Evolutionary conservation across 2,329 filamentous ascomycete genomes (phyloP).

Genomic region (Monosporascus sp.): DNA sequence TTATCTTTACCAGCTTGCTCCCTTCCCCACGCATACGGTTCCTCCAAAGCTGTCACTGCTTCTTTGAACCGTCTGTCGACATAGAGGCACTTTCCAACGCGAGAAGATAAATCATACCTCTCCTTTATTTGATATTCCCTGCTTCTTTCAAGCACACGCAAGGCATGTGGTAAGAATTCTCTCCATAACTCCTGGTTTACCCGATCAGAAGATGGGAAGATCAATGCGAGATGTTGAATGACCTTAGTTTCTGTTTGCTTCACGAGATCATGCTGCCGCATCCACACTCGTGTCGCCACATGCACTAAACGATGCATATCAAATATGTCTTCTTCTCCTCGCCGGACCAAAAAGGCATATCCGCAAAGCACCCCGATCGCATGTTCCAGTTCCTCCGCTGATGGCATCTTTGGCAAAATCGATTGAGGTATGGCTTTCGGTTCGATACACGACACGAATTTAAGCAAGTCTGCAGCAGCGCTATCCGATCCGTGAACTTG

Average conservation of each 20-base stretch:
- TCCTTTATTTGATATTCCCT: conserved; percentile 9
- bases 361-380: conserved; percentile 28
- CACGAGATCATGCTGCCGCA: conserved; percentile 8
- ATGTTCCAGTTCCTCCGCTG: conserved; percentile 12
- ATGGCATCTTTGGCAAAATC: conserved; percentile 20
- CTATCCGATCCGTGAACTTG: too few species aligned
- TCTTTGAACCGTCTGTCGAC: conserved; percentile 15
- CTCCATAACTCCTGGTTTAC: conserved; percentile 16
- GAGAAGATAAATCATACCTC: conserved; percentile 12
- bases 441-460: conserved; percentile 33
- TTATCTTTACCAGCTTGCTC: neutral
- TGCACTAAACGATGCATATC: conserved; percentile 36
- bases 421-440: conserved; percentile 30
- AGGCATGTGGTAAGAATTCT: conserved; percentile 23
- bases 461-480: conserved; percentile 29
- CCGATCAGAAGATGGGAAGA: conserved; percentile 3
- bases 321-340: conserved; percentile 19
- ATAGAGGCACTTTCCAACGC: conserved; percentile 17
- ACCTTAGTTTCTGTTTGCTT: conserved; percentile 1
- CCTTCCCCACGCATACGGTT: conserved; percentile 3
- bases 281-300: conserved; percentile 26
- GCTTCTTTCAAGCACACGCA: conserved; percentile 16
- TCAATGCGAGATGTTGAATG: neutral
- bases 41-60: conserved; percentile 6
- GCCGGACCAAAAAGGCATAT: conserved; percentile 28